Base-by-base conservation (phyloP, 2,329 filamentous ascomycete genomes). In the Sporothrix protearum region DNA sequence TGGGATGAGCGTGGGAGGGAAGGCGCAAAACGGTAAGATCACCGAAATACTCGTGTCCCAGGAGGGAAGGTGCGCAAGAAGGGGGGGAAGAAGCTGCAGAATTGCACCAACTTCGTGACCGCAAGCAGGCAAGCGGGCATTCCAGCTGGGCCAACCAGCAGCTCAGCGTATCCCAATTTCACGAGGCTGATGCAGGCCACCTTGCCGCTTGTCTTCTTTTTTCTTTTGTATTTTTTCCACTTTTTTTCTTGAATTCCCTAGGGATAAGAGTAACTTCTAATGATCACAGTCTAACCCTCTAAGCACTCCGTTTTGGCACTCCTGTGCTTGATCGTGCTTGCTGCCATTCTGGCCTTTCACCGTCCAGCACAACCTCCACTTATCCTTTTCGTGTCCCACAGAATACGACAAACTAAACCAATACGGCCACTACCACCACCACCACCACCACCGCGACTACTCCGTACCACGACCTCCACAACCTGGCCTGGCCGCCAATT, bases 131-230 rank as follows among this genome's bases (percentile, higher is more conserved):
- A 63, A 39, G 42, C 6, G 28, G 12, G 19, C 55, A 70, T 69
- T 47, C 51, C 51, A 61, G 55, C 36, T 49, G 47, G 28, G 42
- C 68, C 64, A 70, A 69, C 61, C 70, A 68, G 22, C 57, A 42
- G 39, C 55, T 28, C 59, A 69, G 72, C 70, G 67, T 70, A 71
- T 72, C 68, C 71, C 69, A 72, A 72, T 72, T 74, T 69, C 73
- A 69, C 74, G 75, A 77, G 75, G 75, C 76, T 76, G 76, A 72
- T 76, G 72, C 75, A 75, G 75, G 76, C 61, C 47, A 61, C 68
- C 28, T 57, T 33, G 16, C 53, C 53, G 53, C 53, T 33, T 57
- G n/a, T 33, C 69, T 59, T 51, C 68, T 63, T 64, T 63, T 76
- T 73, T 66, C 63, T 64, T 73, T 71, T 61, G 57, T 70, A 71